A percentile compares a stretch with the other conserved stretches of the same genome.
phyloP scores from a whole-genome alignment of 495 filamentous ascomycete genomes.

The Daldinia concentrica region DNA sequence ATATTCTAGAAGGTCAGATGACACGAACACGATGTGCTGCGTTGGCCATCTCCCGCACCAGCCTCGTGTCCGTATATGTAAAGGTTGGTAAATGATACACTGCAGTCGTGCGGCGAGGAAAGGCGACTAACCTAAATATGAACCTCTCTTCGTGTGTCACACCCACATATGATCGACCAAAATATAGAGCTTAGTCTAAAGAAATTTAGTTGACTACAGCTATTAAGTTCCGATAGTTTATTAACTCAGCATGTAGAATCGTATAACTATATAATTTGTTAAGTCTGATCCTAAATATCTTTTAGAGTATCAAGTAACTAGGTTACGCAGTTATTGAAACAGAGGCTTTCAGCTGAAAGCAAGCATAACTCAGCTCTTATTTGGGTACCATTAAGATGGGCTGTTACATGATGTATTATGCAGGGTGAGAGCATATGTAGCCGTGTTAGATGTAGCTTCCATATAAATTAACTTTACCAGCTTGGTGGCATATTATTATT shows the following conservation, averaged over 20 bases:
- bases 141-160: background rate
- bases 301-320: background rate
- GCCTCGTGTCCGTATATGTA: slow-evolving; percentile 10
- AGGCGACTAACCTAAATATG: background rate
- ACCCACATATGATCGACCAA: background rate
- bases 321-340: background rate
- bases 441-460: slow-evolving; percentile 8
- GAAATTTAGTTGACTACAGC: background rate
- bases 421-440: background rate
- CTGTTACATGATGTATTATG: background rate
- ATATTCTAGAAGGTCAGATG: slow-evolving; percentile 18
- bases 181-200: background rate
- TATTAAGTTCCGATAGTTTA: background rate
- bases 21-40: slow-evolving; percentile 22
- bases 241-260: background rate
- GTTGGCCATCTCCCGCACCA: slow-evolving; percentile 13
- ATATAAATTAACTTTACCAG: slow-evolving; percentile 10
- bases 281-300: too few relatives aligned
- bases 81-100: slow-evolving; percentile 6
- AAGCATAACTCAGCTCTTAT: background rate
- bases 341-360: too few relatives aligned
- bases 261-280: background rate
- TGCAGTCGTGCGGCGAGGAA: slow-evolving; percentile 24
- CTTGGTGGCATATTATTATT: slow-evolving; percentile 17
- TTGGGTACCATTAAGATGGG: background rate